A percentile compares a stretch with the other conserved stretches of the same genome.
Evolutionary conservation across 2,329 filamentous ascomycete species (phyloP).

Genomic region (Pyricularia pennisetigena): DNA sequence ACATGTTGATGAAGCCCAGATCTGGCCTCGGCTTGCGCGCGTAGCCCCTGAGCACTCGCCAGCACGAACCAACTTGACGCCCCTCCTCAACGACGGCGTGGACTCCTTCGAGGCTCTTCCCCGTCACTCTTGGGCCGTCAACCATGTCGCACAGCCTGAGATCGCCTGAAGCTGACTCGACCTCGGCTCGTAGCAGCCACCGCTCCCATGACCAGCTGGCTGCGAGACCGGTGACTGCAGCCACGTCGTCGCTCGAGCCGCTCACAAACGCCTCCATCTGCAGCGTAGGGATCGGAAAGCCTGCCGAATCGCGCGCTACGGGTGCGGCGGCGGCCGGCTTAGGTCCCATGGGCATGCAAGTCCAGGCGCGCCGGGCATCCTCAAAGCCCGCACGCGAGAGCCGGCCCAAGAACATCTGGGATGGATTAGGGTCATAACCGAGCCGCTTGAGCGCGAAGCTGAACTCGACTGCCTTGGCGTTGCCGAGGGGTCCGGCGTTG

Average conservation of each 20-base stretch:
- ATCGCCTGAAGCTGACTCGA: slow-evolving; percentile 68
- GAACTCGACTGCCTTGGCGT: slow-evolving; percentile 84
- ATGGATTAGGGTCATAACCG: slow-evolving; percentile 80
- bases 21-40: slow-evolving; percentile 46
- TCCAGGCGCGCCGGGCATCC: slow-evolving; percentile 77
- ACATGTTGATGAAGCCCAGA: slow-evolving; percentile 28
- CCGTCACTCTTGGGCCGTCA: slow-evolving; percentile 19
- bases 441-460: slow-evolving; percentile 80
- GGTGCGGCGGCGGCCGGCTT: slow-evolving; percentile 27
- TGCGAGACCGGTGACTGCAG: slow-evolving; percentile 69
- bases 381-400: slow-evolving; percentile 67
- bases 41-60: slow-evolving; percentile 53
- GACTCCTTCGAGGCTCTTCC: slow-evolving; percentile 49
- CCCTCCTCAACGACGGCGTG: slow-evolving; percentile 56
- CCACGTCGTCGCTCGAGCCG: slow-evolving; percentile 64
- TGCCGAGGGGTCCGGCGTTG: slow-evolving; percentile 68
- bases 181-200: slow-evolving; percentile 82
- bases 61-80: slow-evolving; percentile 45
- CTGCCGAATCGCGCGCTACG: slow-evolving; percentile 22
- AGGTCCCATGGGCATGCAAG: slow-evolving; percentile 73
- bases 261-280: slow-evolving; percentile 52
- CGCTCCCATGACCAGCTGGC: slow-evolving; percentile 92
- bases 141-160: slow-evolving; percentile 43
- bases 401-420: slow-evolving; percentile 68
- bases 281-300: slow-evolving; percentile 31